These are phyloP conservation scores for Pichia sp. DNA, from an alignment of 1,139 yeast genomes.

Conservation along the genomic window DNA sequence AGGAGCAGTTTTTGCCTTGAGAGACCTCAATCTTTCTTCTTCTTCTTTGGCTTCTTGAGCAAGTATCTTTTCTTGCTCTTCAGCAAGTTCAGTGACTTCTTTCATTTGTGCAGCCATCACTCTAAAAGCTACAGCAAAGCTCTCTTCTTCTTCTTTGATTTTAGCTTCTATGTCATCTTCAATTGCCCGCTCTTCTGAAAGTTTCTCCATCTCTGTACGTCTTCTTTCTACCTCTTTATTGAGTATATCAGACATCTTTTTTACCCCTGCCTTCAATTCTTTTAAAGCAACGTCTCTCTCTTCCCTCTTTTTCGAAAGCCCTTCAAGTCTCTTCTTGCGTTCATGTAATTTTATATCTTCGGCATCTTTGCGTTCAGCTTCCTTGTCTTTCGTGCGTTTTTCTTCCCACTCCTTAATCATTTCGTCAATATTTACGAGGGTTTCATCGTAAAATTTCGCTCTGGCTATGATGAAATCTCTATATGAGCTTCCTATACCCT, in stretches of 20 bases:
- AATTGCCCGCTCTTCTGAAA: slow-evolving; percentile 1
- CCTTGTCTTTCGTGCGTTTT: not conserved
- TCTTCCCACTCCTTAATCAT: slow-evolving; percentile 9
- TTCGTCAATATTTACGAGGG: slow-evolving; percentile 4
- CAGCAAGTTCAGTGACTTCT: slow-evolving; percentile 4
- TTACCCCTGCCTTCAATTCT: slow-evolving; percentile 9
- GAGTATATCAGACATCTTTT: slow-evolving; percentile 1
- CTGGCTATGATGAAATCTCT: slow-evolving; percentile 7
- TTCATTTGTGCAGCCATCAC: slow-evolving; percentile 4
- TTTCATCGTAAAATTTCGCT: slow-evolving; percentile 2
- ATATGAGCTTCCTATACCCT: slow-evolving; percentile 8
- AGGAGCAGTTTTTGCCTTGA: not conserved
- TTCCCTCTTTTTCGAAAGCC: not conserved
- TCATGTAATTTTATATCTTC: slow-evolving; percentile 7
- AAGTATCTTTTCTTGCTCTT: slow-evolving; percentile 1
- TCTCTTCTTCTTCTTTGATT: not conserved
- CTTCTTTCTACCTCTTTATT: slow-evolving; percentile 7
- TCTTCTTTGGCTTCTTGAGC: slow-evolving; percentile 8
- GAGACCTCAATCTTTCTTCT: not conserved
- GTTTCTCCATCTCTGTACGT: slow-evolving; percentile 1
- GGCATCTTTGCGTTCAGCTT: not conserved
- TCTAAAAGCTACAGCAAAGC: not conserved
- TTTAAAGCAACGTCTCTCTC: slow-evolving; percentile 8
- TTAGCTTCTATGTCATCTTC: slow-evolving; percentile 9
- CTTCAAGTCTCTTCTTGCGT: not conserved